Percentiles rank a stretch among this genome's conserved stretches.
Evolutionary conservation across 2,329 filamentous ascomycete genomes (phyloP).

Genomic region (Hypoxylon sp.): DNA sequence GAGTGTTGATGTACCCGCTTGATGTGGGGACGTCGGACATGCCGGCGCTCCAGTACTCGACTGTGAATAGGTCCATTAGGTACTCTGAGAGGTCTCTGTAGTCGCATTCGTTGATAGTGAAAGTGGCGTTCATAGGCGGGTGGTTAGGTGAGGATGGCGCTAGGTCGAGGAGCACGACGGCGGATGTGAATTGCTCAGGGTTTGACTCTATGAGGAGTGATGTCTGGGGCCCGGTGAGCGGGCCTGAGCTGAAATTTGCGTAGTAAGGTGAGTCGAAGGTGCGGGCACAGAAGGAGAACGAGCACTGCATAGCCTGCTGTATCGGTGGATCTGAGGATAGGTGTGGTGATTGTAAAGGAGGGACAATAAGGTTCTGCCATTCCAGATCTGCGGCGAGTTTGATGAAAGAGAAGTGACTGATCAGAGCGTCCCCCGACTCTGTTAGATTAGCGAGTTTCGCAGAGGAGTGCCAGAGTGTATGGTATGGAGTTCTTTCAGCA

Average conservation of each 20-base stretch:
- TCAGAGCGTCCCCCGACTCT: too few relatives aligned
- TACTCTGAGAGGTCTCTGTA: background rate
- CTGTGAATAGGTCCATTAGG: background rate
- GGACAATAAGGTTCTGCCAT: too few relatives aligned
- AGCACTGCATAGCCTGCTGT: background rate
- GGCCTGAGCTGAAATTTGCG: background rate
- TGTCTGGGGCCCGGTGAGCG: background rate
- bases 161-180: background rate
- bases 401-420: too few relatives aligned
- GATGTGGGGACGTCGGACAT: background rate
- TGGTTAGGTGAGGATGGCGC: background rate
- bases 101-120: background rate
- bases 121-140: slow-evolving; percentile 1
- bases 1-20: background rate
- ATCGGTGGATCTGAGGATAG: too few relatives aligned
- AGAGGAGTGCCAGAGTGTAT: too few relatives aligned
- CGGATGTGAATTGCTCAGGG: background rate
- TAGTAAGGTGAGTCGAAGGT: background rate
- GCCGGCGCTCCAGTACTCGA: background rate
- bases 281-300: background rate
- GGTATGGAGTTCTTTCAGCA: too few relatives aligned
- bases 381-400: too few relatives aligned
- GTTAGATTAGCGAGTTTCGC: too few relatives aligned
- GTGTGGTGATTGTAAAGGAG: too few relatives aligned
- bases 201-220: background rate